Percentiles rank a stretch among this genome's conserved stretches.
These are phyloP conservation scores for Rhodamnia rubescens DNA, from an alignment of 345 rosid species.

Conservation along the genomic window DNA sequence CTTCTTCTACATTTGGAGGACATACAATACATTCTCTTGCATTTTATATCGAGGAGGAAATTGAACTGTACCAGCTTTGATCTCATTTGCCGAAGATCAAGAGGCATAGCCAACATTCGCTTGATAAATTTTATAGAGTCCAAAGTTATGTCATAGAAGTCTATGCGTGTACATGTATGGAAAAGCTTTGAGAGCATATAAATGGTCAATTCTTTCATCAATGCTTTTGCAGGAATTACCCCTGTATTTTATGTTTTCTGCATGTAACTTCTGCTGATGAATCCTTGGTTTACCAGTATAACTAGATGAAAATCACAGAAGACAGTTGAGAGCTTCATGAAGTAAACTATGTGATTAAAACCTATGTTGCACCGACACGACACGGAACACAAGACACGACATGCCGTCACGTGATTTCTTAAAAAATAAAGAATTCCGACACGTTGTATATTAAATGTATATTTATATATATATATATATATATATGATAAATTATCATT, in stretches of 20 bases:
- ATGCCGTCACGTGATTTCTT: no score
- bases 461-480: no score
- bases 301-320: not conserved
- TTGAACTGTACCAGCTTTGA: not conserved
- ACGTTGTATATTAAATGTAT: no score
- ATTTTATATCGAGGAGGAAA: not conserved
- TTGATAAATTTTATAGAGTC: not conserved
- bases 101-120: not conserved
- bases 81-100: not conserved
- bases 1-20: not conserved
- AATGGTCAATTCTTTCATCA: not conserved
- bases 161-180: not conserved
- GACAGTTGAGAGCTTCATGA: not conserved
- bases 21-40: not conserved
- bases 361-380: no score
- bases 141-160: not conserved
- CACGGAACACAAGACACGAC: no score
- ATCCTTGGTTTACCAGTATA: not conserved
- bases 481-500: no score
- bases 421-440: no score
- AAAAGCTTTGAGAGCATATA: not conserved
- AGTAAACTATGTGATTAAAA: not conserved
- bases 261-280: not conserved
- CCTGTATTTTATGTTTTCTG: not conserved
- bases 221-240: conserved; percentile 3